Base-by-base conservation (phyloP, 78 protist genomes). In the Planoprotostelium fungivorum region DNA sequence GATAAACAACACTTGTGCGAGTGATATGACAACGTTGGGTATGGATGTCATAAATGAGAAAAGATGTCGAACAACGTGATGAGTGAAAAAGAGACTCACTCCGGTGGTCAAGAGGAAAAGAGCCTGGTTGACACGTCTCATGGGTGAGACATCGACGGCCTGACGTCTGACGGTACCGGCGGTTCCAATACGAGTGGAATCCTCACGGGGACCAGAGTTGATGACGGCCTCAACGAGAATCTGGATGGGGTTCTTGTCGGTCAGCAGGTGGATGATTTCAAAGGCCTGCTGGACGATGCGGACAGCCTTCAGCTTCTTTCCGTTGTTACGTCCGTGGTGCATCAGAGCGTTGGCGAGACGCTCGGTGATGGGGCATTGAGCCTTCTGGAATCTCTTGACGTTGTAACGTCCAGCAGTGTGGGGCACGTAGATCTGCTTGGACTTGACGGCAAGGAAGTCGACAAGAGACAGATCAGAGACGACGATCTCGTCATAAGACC, bases 101-200 rank as follows among this genome's bases (percentile, higher is more conserved):
- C 99, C 99, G 73, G 89, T 93, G 93, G 97, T 89, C 91, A 99
- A 35, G 87, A 98, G 95, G 94, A 86, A 94, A 91, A 99, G 84
- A 73, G 99, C 98, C 95, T 96, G 97, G 98, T 99, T 98, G 85
- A 99, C 99, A 38, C 99, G 98, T 91, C 99, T 99, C 90, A 99
- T 97, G 85, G 99, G 99, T 1, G 99, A 98, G 86, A 99, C 99
- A 92, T 99, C 99, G 87, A 98, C 99, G 85, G 99, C 98, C 96
- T 99, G 99, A 34, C 99, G 96, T 28, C 99, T 96, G 89, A 97
- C 99, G 25, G 98, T 98, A 96, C 99, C 99, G 88, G 98, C 99
- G 29, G 97, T 86, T 84, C 99, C 99, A 84, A 99, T 95, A 34
- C 99, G 97, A 87, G 99, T 99, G 36, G 99, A 97, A 94, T 99